phyloP scores from a whole-genome alignment of 148 eudicot species.

The Chenopodium album region DNA sequence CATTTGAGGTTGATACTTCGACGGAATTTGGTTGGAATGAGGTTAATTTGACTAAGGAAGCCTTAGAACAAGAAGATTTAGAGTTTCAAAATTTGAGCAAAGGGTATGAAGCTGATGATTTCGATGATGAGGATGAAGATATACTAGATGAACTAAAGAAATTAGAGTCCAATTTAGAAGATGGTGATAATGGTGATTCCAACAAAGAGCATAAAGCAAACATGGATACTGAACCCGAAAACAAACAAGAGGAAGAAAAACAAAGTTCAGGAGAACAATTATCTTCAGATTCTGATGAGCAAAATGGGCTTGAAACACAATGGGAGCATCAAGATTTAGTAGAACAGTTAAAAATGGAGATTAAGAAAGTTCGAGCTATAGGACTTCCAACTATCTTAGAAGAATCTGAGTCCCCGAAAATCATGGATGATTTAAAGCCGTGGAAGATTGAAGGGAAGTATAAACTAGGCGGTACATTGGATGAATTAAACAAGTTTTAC shows the following conservation, averaged over 20 bases:
- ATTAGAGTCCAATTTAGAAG: conserved; percentile 26
- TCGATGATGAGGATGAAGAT: conserved; percentile 48
- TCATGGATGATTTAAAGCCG: conserved; percentile 76
- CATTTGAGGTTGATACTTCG: conserved; percentile 34
- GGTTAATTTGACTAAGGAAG: conserved; percentile 8
- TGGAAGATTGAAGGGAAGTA: conserved; percentile 88
- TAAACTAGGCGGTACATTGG: conserved; percentile 46
- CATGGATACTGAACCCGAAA: conserved; percentile 1
- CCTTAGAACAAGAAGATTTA: conserved; percentile 23
- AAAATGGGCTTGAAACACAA: conserved; percentile 58
- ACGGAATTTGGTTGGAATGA: conserved; percentile 24
- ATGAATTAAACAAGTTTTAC: conserved; percentile 81
- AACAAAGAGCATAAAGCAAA: not conserved
- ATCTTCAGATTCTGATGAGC: conserved; percentile 46
- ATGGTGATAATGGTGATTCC: not conserved
- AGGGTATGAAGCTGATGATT: conserved; percentile 33
- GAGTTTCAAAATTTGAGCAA: conserved; percentile 33
- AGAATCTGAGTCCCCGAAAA: conserved; percentile 80
- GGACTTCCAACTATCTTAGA: conserved; percentile 96
- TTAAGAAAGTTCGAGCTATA: conserved; percentile 71
- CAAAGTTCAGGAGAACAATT: conserved; percentile 30
- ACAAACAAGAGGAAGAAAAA: conserved; percentile 30
- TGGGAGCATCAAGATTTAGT: conserved; percentile 98
- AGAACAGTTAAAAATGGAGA: conserved; percentile 90
- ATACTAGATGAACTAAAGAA: conserved; percentile 44